Percentiles rank a stretch among this genome's conserved stretches.
Evolutionary conservation across 805 yeast species (phyloP).

Genomic region (Hanseniaspora valbyensis): DNA sequence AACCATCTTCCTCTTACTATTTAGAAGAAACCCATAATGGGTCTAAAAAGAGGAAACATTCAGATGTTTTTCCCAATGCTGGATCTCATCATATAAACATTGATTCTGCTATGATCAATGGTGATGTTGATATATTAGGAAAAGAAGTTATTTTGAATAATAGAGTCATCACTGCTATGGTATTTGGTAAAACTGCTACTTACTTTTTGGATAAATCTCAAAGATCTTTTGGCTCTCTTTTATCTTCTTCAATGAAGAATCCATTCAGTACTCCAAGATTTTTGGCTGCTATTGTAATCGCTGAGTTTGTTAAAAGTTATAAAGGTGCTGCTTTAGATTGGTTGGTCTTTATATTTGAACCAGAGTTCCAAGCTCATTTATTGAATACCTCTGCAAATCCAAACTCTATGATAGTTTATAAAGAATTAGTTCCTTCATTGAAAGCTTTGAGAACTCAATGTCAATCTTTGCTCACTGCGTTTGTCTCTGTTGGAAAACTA

Average conservation of each 20-base stretch:
- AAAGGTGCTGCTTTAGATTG: slow-evolving; percentile 18
- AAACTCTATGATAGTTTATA: slow-evolving; percentile 21
- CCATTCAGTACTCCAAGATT: slow-evolving; percentile 75
- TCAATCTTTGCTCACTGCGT: slow-evolving; percentile 65
- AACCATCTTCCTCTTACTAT: slow-evolving; percentile 48
- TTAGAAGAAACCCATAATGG: slow-evolving; percentile 23
- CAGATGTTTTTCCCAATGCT: slow-evolving; percentile 36
- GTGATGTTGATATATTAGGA: slow-evolving; percentile 83
- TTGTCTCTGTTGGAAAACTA: slow-evolving; percentile 65
- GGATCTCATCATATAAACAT: slow-evolving; percentile 52
- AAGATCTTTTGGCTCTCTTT: slow-evolving; percentile 29
- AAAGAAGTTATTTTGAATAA: slow-evolving; percentile 61
- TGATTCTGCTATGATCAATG: slow-evolving; percentile 83
- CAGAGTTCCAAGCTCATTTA: slow-evolving; percentile 34
- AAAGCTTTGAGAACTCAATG: slow-evolving; percentile 81
- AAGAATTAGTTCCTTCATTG: slow-evolving; percentile 79
- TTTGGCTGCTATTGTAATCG: slow-evolving; percentile 54
- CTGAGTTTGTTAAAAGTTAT: slow-evolving; percentile 46
- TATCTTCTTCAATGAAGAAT: slow-evolving; percentile 38
- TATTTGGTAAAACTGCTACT: slow-evolving; percentile 59
- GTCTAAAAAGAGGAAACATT: slow-evolving; percentile 25
- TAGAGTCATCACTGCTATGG: slow-evolving; percentile 62
- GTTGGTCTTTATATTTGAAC: slow-evolving; percentile 25
- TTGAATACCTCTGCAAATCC: neutral
- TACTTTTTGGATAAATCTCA: slow-evolving; percentile 35